These are phyloP conservation scores for Trifolium repens DNA, from an alignment of 306 rosid species.

Conservation along the genomic window DNA sequence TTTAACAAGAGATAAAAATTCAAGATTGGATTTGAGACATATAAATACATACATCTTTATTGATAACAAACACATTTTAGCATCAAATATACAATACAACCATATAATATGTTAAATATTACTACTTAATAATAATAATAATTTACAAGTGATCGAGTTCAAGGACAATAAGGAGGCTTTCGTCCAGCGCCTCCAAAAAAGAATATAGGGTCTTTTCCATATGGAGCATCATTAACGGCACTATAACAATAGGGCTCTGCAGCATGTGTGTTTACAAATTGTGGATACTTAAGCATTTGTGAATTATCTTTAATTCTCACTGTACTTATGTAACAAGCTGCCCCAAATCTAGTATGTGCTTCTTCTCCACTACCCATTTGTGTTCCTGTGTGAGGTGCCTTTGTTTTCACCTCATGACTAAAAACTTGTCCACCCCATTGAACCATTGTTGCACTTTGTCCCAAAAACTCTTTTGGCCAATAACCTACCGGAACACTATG, in stretches of 20 bases:
- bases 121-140: too few species aligned
- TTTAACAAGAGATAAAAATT: neutral
- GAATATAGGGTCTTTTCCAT: constrained; percentile 48
- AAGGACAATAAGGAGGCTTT: constrained; percentile 47
- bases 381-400: constrained; percentile 63
- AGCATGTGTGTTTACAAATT: constrained; percentile 2
- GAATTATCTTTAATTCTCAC: constrained; percentile 59
- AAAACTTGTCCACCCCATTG: constrained; percentile 81
- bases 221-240: constrained; percentile 16
- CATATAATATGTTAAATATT: neutral
- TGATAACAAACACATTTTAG: neutral
- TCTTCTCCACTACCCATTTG: constrained; percentile 68
- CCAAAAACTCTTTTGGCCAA: constrained; percentile 52
- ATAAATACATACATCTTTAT: neutral
- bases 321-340: constrained; percentile 47
- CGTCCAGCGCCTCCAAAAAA: constrained; percentile 70
- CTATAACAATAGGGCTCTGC: constrained; percentile 58
- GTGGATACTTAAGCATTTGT: constrained; percentile 51
- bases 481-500: constrained; percentile 48
- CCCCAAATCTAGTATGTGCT: constrained; percentile 5
- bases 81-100: neutral
- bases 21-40: neutral
- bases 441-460: constrained; percentile 51
- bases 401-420: constrained; percentile 45
- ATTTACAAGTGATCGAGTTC: neutral